A percentile compares a stretch with the other conserved stretches of the same genome.
phyloP scores from a whole-genome alignment of 768 basidiomycete species.

The Boletus reticuloceps region DNA sequence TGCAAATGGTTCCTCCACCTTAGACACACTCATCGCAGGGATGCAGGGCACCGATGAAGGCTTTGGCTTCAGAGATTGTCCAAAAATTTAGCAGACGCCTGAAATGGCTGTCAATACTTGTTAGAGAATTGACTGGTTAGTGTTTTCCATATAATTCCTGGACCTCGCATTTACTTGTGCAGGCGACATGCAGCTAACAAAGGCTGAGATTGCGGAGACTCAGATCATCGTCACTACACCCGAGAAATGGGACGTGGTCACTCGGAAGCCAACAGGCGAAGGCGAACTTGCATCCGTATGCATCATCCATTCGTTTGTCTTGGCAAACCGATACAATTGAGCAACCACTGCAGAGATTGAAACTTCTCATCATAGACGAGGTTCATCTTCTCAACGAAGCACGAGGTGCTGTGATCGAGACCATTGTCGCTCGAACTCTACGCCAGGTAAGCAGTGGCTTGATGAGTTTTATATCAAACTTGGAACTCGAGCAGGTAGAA shows the following conservation, averaged over 20 bases:
- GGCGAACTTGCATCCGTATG: constrained; percentile 92
- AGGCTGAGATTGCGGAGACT: constrained; percentile 89
- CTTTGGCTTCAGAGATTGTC: constrained; percentile 91
- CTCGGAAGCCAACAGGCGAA: constrained; percentile 93
- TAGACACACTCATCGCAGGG: neutral
- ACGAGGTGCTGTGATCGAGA: constrained; percentile 96
- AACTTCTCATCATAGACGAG: constrained; percentile 95
- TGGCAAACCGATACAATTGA: neutral
- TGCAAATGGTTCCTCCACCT: neutral
- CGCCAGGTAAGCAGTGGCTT: constrained; percentile 58
- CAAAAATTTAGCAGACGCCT: constrained; percentile 89
- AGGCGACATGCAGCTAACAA: constrained; percentile 96
- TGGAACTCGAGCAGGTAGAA: constrained; percentile 63
- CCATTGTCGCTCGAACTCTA: constrained; percentile 93
- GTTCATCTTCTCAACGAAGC: constrained; percentile 97
- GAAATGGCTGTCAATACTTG: constrained; percentile 81
- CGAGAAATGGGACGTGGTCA: constrained; percentile 99
- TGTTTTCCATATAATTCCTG: neutral
- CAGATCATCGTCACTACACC: constrained; percentile 99
- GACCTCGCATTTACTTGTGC: neutral
- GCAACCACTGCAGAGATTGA: constrained; percentile 61
- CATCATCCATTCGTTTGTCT: neutral
- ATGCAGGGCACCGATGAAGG: constrained; percentile 94
- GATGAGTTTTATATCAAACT: neutral
- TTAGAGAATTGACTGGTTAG: constrained; percentile 87